Conservation (phyloP, 148 eudicot genomes). For the Euryodendron excelsum region DNA sequence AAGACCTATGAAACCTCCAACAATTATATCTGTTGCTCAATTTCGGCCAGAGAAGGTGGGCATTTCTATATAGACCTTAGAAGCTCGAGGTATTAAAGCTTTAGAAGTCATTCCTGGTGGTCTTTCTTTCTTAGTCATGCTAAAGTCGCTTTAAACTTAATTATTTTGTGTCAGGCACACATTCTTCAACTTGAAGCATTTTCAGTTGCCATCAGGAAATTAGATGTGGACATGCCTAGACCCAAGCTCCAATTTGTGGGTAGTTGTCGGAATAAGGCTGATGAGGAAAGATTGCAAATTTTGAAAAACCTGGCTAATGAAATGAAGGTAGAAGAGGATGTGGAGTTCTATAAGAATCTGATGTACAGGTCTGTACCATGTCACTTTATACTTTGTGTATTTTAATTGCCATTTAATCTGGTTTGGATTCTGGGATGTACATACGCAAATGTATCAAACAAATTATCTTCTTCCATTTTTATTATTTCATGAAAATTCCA, state of each 20-base stretch:
- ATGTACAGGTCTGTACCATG: constrained; percentile 59
- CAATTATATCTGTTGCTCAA: constrained; percentile 89
- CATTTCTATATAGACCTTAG: constrained; percentile 37
- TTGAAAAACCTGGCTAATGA: constrained; percentile 69
- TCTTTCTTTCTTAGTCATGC: constrained; percentile 6
- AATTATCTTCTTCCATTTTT: too few species aligned
- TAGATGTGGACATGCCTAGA: constrained; percentile 53
- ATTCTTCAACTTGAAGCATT: constrained; percentile 90
- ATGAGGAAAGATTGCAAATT: constrained; percentile 76
- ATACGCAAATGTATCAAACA: neutral
- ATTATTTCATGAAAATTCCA: neutral
- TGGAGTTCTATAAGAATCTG: constrained; percentile 86
- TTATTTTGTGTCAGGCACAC: constrained; percentile 64
- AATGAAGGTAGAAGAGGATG: constrained; percentile 67
- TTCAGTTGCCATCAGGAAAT: constrained; percentile 50
- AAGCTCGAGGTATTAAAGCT: too few species aligned
- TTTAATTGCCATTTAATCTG: neutral
- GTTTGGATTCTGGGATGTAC: too few species aligned
- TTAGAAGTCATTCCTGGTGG: constrained; percentile 16
- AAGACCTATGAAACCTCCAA: constrained; percentile 43
- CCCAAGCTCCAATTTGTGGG: constrained; percentile 93
- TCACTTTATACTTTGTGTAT: neutral
- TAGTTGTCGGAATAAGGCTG: constrained; percentile 89
- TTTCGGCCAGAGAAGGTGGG: constrained; percentile 99
- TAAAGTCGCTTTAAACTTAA: constrained; percentile 14